Evolutionary conservation across 2,329 filamentous ascomycete genomes (phyloP).

Genomic region (Pseudonectria foliicola): DNA sequence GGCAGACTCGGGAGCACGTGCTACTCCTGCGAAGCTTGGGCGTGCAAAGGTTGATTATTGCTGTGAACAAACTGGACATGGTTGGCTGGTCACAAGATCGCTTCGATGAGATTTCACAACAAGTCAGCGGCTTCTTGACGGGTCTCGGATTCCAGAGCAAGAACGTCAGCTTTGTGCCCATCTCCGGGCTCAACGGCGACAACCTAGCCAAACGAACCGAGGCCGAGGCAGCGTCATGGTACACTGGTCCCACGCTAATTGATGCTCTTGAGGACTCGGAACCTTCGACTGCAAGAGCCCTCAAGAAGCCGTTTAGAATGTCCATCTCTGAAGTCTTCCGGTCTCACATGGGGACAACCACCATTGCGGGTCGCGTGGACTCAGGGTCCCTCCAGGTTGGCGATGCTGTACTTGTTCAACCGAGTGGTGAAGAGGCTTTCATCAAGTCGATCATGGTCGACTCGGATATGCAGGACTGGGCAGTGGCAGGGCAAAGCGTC

Average conservation of each 20-base stretch:
- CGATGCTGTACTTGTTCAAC: conserved; percentile 72
- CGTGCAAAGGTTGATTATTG: conserved; percentile 79
- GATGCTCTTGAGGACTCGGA: conserved; percentile 81
- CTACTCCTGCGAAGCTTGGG: conserved; percentile 85
- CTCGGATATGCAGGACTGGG: conserved; percentile 70
- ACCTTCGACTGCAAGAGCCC: conserved; percentile 54
- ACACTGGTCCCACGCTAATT: conserved; percentile 69
- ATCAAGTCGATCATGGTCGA: conserved; percentile 79
- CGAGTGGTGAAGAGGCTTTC: conserved; percentile 70
- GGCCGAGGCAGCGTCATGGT: conserved; percentile 63
- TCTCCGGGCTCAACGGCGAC: conserved; percentile 81
- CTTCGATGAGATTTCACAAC: conserved; percentile 78
- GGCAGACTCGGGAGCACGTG: conserved; percentile 91
- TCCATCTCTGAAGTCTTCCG: conserved; percentile 84
- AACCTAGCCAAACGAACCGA: conserved; percentile 64
- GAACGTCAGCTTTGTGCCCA: conserved; percentile 80
- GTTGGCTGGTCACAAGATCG: conserved; percentile 75
- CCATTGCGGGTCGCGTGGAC: conserved; percentile 79
- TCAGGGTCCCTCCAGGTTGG: conserved; percentile 78
- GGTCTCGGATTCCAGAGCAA: conserved; percentile 75
- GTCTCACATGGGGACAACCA: conserved; percentile 72
- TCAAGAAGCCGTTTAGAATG: conserved; percentile 76
- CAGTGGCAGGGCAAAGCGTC: conserved; percentile 84
- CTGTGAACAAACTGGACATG: conserved; percentile 91
- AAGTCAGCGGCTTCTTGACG: conserved; percentile 75